These are phyloP conservation scores for Xylariaceae sp. DNA, from an alignment of 2,329 filamentous ascomycete genomes.

Conservation along the genomic window DNA sequence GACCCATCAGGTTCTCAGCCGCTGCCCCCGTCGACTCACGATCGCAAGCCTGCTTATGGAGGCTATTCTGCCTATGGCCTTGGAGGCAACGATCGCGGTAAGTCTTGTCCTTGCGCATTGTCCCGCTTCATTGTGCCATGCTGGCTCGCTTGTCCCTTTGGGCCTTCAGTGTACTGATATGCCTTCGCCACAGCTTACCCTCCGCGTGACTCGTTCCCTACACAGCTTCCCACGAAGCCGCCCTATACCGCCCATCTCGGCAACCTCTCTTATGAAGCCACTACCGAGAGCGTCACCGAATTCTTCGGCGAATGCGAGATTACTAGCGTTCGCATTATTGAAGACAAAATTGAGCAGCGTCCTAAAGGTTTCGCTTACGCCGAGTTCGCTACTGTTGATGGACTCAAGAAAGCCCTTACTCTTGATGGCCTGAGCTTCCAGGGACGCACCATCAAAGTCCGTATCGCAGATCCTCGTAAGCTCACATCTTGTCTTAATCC, in stretches of 20 bases:
- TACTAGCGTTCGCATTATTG: slow-evolving; percentile 89
- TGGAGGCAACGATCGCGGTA: slow-evolving; percentile 33
- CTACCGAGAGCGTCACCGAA: slow-evolving; percentile 71
- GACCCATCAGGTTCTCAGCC: slow-evolving; percentile 49
- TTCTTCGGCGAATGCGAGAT: slow-evolving; percentile 84
- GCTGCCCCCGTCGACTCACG: slow-evolving; percentile 40
- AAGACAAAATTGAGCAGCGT: slow-evolving; percentile 88
- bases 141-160: not conserved
- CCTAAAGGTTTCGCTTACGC: slow-evolving; percentile 98
- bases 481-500: slow-evolving; percentile 26
- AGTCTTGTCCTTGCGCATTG: slow-evolving; percentile 1
- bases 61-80: slow-evolving; percentile 19
- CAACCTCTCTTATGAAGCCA: slow-evolving; percentile 94
- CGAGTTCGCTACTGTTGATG: slow-evolving; percentile 82
- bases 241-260: slow-evolving; percentile 94
- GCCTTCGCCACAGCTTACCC: slow-evolving; percentile 45
- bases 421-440: slow-evolving; percentile 79
- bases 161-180: not conserved
- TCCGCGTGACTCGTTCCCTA: slow-evolving; percentile 68
- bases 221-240: slow-evolving; percentile 74
- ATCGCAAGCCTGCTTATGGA: slow-evolving; percentile 27
- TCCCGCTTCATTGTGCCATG: not conserved
- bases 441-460: slow-evolving; percentile 84
- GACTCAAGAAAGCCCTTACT: slow-evolving; percentile 82
- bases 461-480: slow-evolving; percentile 96